Evolutionary conservation across 768 basidiomycete genomes (phyloP).

Genomic region (Rhodotorula babjevae): DNA sequence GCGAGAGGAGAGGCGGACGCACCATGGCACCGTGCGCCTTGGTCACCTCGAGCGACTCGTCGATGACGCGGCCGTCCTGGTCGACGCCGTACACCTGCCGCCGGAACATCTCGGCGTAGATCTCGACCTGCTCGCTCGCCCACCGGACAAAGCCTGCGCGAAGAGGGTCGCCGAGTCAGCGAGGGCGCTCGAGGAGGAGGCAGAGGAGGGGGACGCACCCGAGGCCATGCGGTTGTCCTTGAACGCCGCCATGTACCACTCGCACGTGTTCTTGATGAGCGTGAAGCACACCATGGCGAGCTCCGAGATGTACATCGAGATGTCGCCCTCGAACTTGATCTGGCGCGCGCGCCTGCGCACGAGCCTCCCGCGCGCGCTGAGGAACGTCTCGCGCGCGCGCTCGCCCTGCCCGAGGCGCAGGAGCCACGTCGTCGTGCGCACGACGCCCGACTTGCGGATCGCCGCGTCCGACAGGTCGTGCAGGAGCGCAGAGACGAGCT

Average conservation of each 20-base stretch:
- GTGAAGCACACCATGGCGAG: constrained; percentile 86
- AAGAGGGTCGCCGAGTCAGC: background rate
- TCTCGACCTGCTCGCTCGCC: constrained; percentile 79
- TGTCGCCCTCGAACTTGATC: constrained; percentile 84
- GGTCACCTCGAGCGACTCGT: constrained; percentile 73
- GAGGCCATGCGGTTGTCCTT: constrained; percentile 92
- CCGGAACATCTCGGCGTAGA: constrained; percentile 76
- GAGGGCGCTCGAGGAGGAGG: background rate
- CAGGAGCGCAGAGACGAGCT: constrained; percentile 40
- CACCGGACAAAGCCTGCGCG: constrained; percentile 81
- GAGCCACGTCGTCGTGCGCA: constrained; percentile 67
- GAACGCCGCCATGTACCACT: constrained; percentile 95
- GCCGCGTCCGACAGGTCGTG: constrained; percentile 60
- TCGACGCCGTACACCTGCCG: constrained; percentile 85
- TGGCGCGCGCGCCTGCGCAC: constrained; percentile 72
- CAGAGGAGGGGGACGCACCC: constrained; percentile 55
- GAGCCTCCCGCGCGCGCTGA: constrained; percentile 69
- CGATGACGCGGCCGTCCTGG: constrained; percentile 54
- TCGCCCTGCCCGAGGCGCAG: constrained; percentile 69
- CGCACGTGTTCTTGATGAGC: constrained; percentile 90
- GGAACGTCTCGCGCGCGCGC: constrained; percentile 74
- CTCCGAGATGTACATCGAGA: constrained; percentile 77
- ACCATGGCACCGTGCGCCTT: constrained; percentile 80
- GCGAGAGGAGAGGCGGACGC: background rate
- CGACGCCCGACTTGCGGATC: constrained; percentile 70